Evolutionary conservation across 108 stramenopile species (phyloP), one percentile per base, ranked within the genome.

Genomic region (Aureococcus anophagefferens): DNA sequence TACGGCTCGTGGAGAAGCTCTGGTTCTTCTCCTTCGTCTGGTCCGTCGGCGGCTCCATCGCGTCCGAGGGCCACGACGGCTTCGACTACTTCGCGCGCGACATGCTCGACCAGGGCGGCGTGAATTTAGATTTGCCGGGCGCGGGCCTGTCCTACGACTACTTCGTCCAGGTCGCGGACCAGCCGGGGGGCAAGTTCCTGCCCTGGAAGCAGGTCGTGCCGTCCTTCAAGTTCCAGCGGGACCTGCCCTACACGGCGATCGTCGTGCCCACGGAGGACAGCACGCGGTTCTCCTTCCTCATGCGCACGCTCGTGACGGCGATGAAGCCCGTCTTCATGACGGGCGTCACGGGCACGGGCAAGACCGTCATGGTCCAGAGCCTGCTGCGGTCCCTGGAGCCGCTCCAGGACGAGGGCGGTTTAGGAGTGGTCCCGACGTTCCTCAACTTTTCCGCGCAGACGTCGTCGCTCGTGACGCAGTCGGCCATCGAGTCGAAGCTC

Each of bases 401-500:
- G n/a, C 36, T 68, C 32, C 33, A n/a, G 7, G 74, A 76, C 35
- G 74, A 68, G 18, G 77, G 73, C 0, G 86, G 86, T 18, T 37
- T 82, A 35, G 83, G 63, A 30, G 69, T 84, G 21, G 40, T 75
- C 17, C 79, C 81, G 51, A 77, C 82, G 45, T 67, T 81, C 62
- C 73, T 87, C 66, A 87, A 85, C 76, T 87, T 85, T 62, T 85
- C 85, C 28, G 86, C 86, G 31, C 84, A 86, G 63, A 83, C 84
- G 4, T 44, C 66, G 7, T 82, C 83, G 4, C 64, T 82, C 28
- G 79, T 84, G 15, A 82, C 81, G 30, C 86, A 87, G 77, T 32
- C 46, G 0, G 81, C 83, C 30, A 84, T 87, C 46, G 86, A 87
- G 80, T 63, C 69, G 30, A 87, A 87, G 64, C 77, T 87, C 45